phyloP scores from a whole-genome alignment of 108 stramenopile genomes.

The Cylindrotheca fusiformis region DNA sequence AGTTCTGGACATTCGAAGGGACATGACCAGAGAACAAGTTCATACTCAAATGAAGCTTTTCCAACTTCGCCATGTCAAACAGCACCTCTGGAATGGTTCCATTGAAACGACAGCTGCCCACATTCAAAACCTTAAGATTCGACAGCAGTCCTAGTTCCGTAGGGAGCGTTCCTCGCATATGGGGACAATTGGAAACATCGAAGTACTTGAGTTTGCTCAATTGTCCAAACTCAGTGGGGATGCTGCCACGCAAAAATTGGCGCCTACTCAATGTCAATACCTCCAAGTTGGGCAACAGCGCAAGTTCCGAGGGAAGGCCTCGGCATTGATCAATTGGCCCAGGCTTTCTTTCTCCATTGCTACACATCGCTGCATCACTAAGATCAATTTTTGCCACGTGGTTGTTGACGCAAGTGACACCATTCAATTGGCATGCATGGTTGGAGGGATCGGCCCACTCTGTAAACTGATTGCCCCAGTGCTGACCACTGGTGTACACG shows the following conservation, averaged over 20 bases:
- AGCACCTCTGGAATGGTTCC: slow-evolving; percentile 54
- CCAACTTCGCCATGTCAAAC: slow-evolving; percentile 28
- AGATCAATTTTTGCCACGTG: slow-evolving; percentile 43
- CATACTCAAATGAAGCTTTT: slow-evolving; percentile 32
- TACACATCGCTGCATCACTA: slow-evolving; percentile 37
- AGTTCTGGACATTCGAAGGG: slow-evolving; percentile 37
- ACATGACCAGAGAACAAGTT: slow-evolving; percentile 46
- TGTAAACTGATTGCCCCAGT: slow-evolving; percentile 50
- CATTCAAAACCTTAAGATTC: slow-evolving; percentile 36
- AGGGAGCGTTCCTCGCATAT: slow-evolving; percentile 53
- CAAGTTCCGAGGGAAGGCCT: slow-evolving; percentile 45
- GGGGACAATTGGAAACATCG: slow-evolving; percentile 21
- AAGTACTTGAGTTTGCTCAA: slow-evolving; percentile 47
- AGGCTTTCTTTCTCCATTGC: slow-evolving; percentile 22
- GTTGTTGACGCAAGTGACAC: slow-evolving; percentile 43
- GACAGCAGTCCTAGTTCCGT: slow-evolving; percentile 51
- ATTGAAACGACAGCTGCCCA: slow-evolving; percentile 42
- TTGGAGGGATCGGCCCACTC: slow-evolving; percentile 40
- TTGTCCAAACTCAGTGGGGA: slow-evolving; percentile 58
- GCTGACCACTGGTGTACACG: slow-evolving; percentile 38
- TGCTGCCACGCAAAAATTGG: slow-evolving; percentile 36
- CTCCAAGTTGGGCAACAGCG: slow-evolving; percentile 26
- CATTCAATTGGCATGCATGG: slow-evolving; percentile 45
- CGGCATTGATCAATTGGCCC: slow-evolving; percentile 27
- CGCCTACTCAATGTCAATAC: slow-evolving; percentile 20